Base-by-base conservation (phyloP, 768 basidiomycete species). In the Piloderma croceum region DNA sequence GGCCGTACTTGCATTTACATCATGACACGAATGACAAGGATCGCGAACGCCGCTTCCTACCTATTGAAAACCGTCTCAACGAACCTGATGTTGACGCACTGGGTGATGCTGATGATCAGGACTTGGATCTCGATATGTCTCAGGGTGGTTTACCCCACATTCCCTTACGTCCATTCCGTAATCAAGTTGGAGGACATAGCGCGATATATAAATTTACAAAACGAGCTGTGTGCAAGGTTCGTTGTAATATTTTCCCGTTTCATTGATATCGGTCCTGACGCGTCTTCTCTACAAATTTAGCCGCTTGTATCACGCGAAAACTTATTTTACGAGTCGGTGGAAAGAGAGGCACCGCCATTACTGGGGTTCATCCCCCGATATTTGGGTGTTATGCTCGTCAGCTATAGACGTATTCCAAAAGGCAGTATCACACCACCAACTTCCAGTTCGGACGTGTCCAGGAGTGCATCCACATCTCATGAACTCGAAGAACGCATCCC, bases 191-290 rank as follows among this genome's bases (percentile, higher is more conserved):
- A 31, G 96, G 96, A 3, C 96, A 99, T 59, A 90, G 79, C 49
- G 86, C 90, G 42, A 96, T 99, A 53, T 98, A 98, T 65, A 92
- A 93, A 57, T 98, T 99, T 50, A 97, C 93, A 3, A 90, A 90
- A 55, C 77, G 92, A 48, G 94, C 96, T 6, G 92, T 99, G 12
- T 99, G 96, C 72, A 99, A 99, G 81, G 94, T 96, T 52, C 54
- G 85, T 61, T 24, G 31, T 31, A 15, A 31, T 41, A n/a, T n/a
- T n/a, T n/a, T n/a, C n/a, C n/a, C n/a, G n/a, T n/a, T n/a, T n/a
- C n/a, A n/a, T n/a, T n/a, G 32, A 20, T 10, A 25, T 34, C 20
- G 2, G 7, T 22, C 1, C 41, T 67, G 62, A 64, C 66, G n/a
- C n/a, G n/a, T n/a, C n/a, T n/a, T n/a, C n/a, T n/a, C n/a, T n/a